Evolutionary conservation across 345 rosid species (phyloP).

Genomic region (Cochlearia excelsa): DNA sequence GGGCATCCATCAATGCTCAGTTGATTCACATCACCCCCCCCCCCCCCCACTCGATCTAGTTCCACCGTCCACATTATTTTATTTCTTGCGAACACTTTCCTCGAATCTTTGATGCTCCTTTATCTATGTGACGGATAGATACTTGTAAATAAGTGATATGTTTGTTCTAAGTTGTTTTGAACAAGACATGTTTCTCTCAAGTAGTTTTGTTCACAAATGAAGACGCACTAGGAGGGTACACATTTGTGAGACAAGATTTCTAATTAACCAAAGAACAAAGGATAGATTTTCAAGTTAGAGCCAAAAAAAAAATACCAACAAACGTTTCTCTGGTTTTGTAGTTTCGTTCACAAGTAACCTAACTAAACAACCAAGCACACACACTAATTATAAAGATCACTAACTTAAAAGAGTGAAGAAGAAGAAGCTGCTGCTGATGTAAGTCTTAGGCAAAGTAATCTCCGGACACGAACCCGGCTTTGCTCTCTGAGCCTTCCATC

Average conservation of each 20-base stretch:
- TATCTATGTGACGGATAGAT: no score
- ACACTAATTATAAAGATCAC: not conserved
- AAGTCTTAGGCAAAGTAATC: slow-evolving; percentile 26
- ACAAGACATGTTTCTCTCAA: no score
- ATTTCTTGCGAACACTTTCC: slow-evolving; percentile 1
- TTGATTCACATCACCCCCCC: slow-evolving; percentile 37
- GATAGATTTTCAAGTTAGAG: not conserved
- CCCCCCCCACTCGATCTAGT: no score
- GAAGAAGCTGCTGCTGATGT: not conserved
- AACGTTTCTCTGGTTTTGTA: slow-evolving; percentile 12
- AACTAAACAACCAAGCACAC: slow-evolving; percentile 14
- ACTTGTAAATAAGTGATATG: no score
- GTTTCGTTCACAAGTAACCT: slow-evolving; percentile 22
- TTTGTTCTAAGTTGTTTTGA: no score
- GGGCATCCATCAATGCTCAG: slow-evolving; percentile 95
- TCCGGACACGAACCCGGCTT: slow-evolving; percentile 35
- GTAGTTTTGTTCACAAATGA: no score
- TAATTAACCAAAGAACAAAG: no score
- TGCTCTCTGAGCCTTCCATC: slow-evolving; percentile 28
- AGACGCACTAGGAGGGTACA: no score
- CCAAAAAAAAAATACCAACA: not conserved
- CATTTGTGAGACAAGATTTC: no score
- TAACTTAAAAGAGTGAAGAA: slow-evolving; percentile 1
- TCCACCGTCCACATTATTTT: no score
- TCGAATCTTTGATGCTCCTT: no score